Evolutionary conservation across 495 filamentous ascomycete genomes (phyloP), one percentile per base, ranked within the genome.

Genomic region (Trichoderma gamsii): DNA sequence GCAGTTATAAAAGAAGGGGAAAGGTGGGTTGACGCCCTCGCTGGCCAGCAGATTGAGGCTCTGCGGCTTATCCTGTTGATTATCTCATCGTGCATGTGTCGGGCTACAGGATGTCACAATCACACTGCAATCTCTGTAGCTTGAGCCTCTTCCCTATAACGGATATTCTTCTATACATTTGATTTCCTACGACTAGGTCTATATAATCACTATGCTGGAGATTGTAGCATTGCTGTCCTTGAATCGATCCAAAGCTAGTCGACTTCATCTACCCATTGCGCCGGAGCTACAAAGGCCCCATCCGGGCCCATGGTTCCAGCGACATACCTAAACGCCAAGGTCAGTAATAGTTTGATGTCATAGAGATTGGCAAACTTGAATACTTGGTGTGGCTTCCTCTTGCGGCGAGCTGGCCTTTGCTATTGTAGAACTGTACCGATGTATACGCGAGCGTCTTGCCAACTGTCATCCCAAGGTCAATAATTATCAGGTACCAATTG

Each of bases 311-410:
- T 15, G 1, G 68, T 67, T 66, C 73, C 72, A 3, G 63, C 49
- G 12, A 75, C 71, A 64, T 71, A 74, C 41, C 73, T 74, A 12
- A 23, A 43, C 25, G 56, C 0, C 4, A 46, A 15, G 46, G 64
- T 64, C 4, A 69, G 64, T 15, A 11, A 16, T 13, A 8, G 49
- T 21, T 21, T 1, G 25, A 41, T 29, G 6, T 23, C 29, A 61
- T 16, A 6, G 23, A 13, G 43, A 35, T 13, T 52, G 7, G 52
- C 18, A 13, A 18, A 38, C 80, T 87, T 75, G 74, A 9, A 9
- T 38, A 96, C 92, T 99, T 99, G 11, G 95, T 98, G 80, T 99
- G 95, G 72, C 94, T 97, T 27, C 95, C 95, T 69, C 93, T 80
- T 3, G 95, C 95, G 46, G 93, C 85, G 29, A 97, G 71, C 41